phyloP scores from a whole-genome alignment of 495 filamentous ascomycete species.

The Cairneyella variabilis region DNA sequence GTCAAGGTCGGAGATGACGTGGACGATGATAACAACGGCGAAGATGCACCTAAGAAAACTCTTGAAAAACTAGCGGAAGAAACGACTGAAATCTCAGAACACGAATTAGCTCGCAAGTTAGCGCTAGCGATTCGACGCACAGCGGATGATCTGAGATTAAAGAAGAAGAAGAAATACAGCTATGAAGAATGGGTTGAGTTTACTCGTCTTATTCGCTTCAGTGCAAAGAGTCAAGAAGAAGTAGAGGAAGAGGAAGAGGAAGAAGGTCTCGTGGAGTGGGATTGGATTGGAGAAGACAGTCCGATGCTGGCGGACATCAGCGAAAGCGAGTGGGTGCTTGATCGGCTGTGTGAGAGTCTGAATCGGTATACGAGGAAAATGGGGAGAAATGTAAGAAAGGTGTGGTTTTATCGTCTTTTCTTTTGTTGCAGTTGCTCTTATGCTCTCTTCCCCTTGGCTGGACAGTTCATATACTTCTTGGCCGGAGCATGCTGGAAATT shows the following conservation, averaged over 20 bases:
- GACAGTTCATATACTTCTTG: no score
- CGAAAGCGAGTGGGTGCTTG: constrained; percentile 58
- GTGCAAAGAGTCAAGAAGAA: constrained; percentile 24
- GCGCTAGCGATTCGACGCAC: constrained; percentile 56
- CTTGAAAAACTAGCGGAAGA: constrained; percentile 50
- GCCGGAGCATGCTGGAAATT: no score
- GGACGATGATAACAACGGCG: background rate
- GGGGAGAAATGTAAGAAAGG: constrained; percentile 26
- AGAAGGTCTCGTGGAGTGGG: constrained; percentile 50
- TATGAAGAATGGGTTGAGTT: constrained; percentile 73
- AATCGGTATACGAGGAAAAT: constrained; percentile 34
- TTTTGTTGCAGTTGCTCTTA: no score
- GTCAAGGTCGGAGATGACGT: background rate
- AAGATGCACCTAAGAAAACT: constrained; percentile 5
- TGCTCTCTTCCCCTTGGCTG: no score
- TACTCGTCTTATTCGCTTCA: constrained; percentile 41
- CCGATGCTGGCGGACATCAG: constrained; percentile 60
- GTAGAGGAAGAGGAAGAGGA: constrained; percentile 42
- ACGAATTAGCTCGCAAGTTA: constrained; percentile 58
- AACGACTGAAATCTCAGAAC: constrained; percentile 28
- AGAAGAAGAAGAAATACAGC: constrained; percentile 54
- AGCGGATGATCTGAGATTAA: constrained; percentile 50
- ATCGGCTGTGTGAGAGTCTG: constrained; percentile 51
- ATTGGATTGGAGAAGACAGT: constrained; percentile 65
- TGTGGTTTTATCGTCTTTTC: no score